Percentiles rank a stretch among this genome's conserved stretches.
Evolutionary conservation across 2,329 filamentous ascomycete species (phyloP).

Genomic region (Periconia macrospinosa): DNA sequence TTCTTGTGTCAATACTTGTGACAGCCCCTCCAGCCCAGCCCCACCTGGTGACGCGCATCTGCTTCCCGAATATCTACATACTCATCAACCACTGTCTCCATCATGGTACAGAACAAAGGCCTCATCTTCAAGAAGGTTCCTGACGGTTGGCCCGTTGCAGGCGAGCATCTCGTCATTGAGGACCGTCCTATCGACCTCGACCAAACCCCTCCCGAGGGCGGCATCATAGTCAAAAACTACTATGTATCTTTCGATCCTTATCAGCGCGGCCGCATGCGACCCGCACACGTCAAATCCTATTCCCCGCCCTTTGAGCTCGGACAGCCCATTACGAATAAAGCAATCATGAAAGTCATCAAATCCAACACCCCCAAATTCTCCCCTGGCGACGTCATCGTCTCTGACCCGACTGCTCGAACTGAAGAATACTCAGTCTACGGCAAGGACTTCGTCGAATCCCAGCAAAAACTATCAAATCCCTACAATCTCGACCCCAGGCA

Average conservation of each 20-base stretch:
- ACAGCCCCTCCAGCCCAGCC: too few relatives aligned
- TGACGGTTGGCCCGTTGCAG: conserved; percentile 66
- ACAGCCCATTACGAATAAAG: conserved; percentile 65
- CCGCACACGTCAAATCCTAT: conserved; percentile 67
- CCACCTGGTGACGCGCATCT: too few relatives aligned
- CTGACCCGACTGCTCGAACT: conserved; percentile 48
- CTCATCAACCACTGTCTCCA: conserved; percentile 10
- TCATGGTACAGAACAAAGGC: conserved; percentile 69
- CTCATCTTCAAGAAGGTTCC: conserved; percentile 74
- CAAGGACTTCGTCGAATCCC: conserved; percentile 46
- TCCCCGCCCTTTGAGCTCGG: conserved; percentile 62
- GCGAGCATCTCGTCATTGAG: conserved; percentile 71
- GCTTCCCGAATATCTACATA: too few relatives aligned
- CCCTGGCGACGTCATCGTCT: conserved; percentile 65
- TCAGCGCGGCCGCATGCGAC: conserved; percentile 77
- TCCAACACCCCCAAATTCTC: conserved; percentile 66
- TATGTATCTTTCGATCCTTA: conserved; percentile 84
- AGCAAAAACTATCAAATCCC: conserved; percentile 68
- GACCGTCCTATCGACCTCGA: conserved; percentile 68
- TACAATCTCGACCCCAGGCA: conserved; percentile 65
- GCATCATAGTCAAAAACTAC: conserved; percentile 69
- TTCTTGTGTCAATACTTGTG: too few relatives aligned
- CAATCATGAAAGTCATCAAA: conserved; percentile 70
- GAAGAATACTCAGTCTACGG: conserved; percentile 69
- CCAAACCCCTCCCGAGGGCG: conserved; percentile 60